Base-by-base conservation (phyloP, 495 filamentous ascomycete species). In the Cryomyces minteri region DNA sequence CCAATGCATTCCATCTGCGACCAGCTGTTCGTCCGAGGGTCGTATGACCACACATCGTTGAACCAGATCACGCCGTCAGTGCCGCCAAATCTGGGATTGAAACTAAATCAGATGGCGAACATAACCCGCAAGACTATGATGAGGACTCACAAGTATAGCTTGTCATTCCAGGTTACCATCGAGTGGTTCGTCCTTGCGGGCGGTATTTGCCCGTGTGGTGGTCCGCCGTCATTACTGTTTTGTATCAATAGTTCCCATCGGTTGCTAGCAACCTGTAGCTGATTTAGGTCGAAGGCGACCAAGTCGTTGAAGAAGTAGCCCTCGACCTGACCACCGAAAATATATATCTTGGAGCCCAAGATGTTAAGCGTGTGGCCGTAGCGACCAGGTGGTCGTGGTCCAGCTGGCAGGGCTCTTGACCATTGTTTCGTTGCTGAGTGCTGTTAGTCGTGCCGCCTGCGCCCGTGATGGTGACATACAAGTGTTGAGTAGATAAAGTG, bases 321-420 rank as follows among this genome's bases (percentile, higher is more conserved):
- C 62, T 96, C 92, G 0, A 96, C 90, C 57, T 99, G 92, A 39
- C 92, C 92, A 49, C 92, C 92, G 57, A 99, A 99, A 5, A 96
- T 78, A 61, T 87, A 99, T 31, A 99, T 82, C 56, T 86, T 94
- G 28, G 92, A 95, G 9, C 90, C 88, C 6, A 99, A 62, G 44
- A 96, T 95, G 53, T 95, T 96, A 43, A 99, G 58, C 0, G 92
- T 92, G 59, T 99, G 92, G 1, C 92, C 92, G 55, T 99, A 99
- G 47, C 92, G 80, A 46, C 92, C 92, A 30, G 81, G 71, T 5
- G 92, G 92, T 43, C 87, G 72, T 32, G 80, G 69, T 8, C 85
- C 84, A 12, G 79, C 77, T 5, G 92, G 90, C 34, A 88, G 74
- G 9, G 88, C 86, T 59, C 87, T 72, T 37, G 92, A 94, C 92